Evolutionary conservation across 2,329 filamentous ascomycete species (phyloP), one percentile per base, ranked within the genome.

Genomic region (Monilinia fructigena): DNA sequence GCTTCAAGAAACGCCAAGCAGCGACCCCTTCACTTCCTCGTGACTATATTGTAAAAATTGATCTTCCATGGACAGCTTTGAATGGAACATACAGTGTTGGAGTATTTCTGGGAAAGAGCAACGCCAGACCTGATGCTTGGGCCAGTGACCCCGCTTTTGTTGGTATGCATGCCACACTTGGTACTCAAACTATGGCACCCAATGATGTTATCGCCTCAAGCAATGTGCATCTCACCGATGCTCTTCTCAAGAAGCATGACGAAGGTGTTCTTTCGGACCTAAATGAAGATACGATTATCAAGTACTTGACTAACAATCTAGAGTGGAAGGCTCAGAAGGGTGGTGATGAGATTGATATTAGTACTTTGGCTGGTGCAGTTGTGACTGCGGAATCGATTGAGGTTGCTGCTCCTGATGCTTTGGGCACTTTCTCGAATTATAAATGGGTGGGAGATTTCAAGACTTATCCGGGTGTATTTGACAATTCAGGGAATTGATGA

Each of bases 161-260:
- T 8, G 65, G 65, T 3, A 63, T 66, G 60, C 59, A 63, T 20
- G 53, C 59, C 28, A 64, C 65, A 26, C 53, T 66, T 20, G 59
- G 48, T 3, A 50, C n/a, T 23, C 8, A 53, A 20, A 14, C n/a
- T 6, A 50, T 53, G 31, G 7, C 58, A 7, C 38, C 56, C 56
- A 55, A 53, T n/a, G 72, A 16, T 62, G 74, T 31, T 45, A 71
- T 31, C 72, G 35, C 79, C 23, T 77, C 78, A 6, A 77, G 77
- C 26, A 77, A 73, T 38, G 76, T 80, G 16, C 75, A 73, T 8
- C 69, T 80, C 4, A 79, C 78, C 0, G 72, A 74, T 1, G 75
- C 73, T 26, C 70, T 80, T 7, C 59, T 77, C 38, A 40, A 38
- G 8, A 58, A 74, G 59, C 72, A 76, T 16, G 66, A 71, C 5